Evolutionary conservation across 148 eudicot genomes (phyloP), one percentile per base, ranked within the genome.

Genomic region (Fagopyrum tataricum): DNA sequence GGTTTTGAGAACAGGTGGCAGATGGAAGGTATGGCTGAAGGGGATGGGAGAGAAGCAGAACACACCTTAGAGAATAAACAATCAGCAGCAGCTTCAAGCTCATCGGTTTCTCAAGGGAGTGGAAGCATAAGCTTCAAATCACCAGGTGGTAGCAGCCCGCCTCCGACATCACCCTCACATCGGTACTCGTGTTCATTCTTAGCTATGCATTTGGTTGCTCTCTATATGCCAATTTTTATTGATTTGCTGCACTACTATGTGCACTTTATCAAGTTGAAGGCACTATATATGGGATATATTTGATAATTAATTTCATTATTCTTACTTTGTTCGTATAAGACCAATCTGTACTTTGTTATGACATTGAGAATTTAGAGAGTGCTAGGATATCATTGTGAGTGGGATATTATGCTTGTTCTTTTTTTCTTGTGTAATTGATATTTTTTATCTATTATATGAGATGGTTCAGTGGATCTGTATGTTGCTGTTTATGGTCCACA

Each of bases 41-140:
- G 80, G 74, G 87, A 79, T 70, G 73, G 81, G 77, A 84, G 76
- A 70, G 70, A 62, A 24, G 93, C 85, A 70, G 93, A 81, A 75
- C 84, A 72, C 77, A 89, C 92, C 76, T 75, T 84, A 68, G 96
- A 91, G 86, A 91, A 90, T 67, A 95, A 87, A 76, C 93, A 91
- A 82, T 84, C 91, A 5, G 82, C 82, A 0, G 89, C 88, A 40
- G 93, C 90, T 46, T 87, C 97, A 4, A 87, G 87, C 77, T 91
- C 97, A 37, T 88, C 88, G 4, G 74, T 79, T 78, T 91, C 97
- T 0, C 92, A 95, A 59, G 90, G 83, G 4, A 87, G 91, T 82
- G 86, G 81, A 52, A 85, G 87, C 82, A 82, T 82, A 77, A 75
- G 86, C 44, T 56, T 86, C 20, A 94, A 87, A 82, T 89, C 97